Base-by-base conservation (phyloP, 495 filamentous ascomycete genomes). In the Physcia stellaris region DNA sequence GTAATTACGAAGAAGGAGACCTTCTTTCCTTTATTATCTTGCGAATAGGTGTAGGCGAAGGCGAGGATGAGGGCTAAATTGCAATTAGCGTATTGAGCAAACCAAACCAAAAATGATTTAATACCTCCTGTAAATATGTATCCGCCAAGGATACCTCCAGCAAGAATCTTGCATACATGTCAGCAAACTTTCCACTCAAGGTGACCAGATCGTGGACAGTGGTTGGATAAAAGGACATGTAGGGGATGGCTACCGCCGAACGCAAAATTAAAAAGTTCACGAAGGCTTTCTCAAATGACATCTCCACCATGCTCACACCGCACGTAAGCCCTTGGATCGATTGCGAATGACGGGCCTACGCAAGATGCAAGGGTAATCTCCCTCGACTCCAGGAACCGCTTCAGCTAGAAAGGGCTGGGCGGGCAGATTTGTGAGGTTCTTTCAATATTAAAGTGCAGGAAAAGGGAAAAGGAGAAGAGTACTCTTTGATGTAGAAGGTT, bases 341-440 rank as follows among this genome's bases (percentile, higher is more conserved):
- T 69, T 83, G 81, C 78, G 79, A 84, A 86, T 81, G 75, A 77
- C 60, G 68, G 73, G 66, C 58, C 70, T 70, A 70, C 56, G 61
- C 66, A 69, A 62, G 70, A 70, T 74, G 73, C 72, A 79, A 75
- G 81, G 85, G 80, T 79, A 69, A 80, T 95, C 83, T 95, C 70
- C 87, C 87, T 94, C 86, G 68, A 64, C 79, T 85, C 72, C 82
- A 93, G 86, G 86, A 94, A 94, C 84, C 86, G 85, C 76, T 71
- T 76, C 83, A 88, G 83, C 70, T 77, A 77, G 61, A 51, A 57
- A 58, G 59, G 71, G 70, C 86, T 86, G 83, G 73, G 74, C 86
- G 87, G 84, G 87, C 86, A 95, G 87, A 80, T 82, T 79, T 81
- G 68, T 69, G 84, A 87, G 80, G 83, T 79, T 39, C 16, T 42